Percentiles rank a stretch among this genome's conserved stretches.
Conservation (phyloP, 768 basidiomycete species). For the Albatrellus ellisii region DNA sequence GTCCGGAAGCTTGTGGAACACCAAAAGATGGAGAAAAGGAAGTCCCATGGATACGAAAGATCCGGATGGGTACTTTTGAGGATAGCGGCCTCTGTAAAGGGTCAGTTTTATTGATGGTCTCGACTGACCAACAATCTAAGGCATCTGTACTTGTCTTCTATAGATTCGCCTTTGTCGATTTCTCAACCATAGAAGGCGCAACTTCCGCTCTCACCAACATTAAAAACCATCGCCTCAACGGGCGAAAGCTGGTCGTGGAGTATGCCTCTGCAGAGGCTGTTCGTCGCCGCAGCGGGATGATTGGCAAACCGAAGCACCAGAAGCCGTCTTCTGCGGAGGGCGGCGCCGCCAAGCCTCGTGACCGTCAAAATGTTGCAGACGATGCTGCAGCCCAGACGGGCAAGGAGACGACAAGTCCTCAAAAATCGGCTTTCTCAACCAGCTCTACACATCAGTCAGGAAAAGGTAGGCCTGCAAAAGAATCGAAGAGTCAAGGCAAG, state of each 20-base stretch:
- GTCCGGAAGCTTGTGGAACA: conserved; percentile 14
- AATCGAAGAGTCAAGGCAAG: conserved; percentile 7
- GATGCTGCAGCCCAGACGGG: neutral
- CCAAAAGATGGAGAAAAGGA: conserved; percentile 17
- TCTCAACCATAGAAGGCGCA: conserved; percentile 63
- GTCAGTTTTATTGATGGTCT: conserved; percentile 29
- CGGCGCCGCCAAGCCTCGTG: neutral
- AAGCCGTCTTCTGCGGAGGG: neutral
- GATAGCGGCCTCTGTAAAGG: conserved; percentile 94
- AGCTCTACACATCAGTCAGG: no score
- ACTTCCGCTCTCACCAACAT: conserved; percentile 73
- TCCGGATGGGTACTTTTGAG: conserved; percentile 93
- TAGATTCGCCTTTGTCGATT: conserved; percentile 94
- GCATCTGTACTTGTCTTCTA: neutral
- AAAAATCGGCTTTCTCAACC: no score
- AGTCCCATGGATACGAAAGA: conserved; percentile 57
- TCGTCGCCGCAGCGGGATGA: conserved; percentile 51
- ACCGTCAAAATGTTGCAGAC: neutral
- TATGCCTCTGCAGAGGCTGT: conserved; percentile 86
- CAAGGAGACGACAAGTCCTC: no score
- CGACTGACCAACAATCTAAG: neutral
- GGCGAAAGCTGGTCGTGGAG: conserved; percentile 76
- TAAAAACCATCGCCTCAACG: conserved; percentile 74
- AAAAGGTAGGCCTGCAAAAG: neutral
- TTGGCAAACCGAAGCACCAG: conserved; percentile 3